Base-by-base conservation (phyloP, 1,139 yeast genomes). In the Yamadazyma dushanensis region DNA sequence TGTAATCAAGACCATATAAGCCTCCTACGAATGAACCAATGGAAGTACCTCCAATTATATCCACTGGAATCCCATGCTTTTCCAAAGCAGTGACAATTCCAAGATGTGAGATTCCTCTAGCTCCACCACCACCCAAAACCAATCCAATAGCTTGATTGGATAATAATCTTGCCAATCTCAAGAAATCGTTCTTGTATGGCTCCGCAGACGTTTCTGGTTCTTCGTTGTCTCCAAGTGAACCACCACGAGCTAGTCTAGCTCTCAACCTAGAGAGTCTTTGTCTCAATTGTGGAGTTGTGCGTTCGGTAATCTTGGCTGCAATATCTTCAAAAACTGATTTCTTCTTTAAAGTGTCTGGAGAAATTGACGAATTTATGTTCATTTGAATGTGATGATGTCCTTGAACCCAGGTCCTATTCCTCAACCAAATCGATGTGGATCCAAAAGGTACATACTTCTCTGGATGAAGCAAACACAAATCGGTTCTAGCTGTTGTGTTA, bases 21-120 rank as follows among this genome's bases (percentile, higher is more conserved):
- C 97, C 98, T 14, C 98, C 98, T 24, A 92, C 88, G 61, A 92
- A 88, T 0, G 97, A 79, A 0, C 98, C 98, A 37, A 92, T 92
- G 0, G 97, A 89, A 0, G 98, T 92, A 4, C 98, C 98, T 0
- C 98, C 98, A 37, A 92, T 79, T 43, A 90, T 70, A 59, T 92
- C 98, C 29, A 92, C 80, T 0, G 98, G 98, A 8, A 92, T 86
- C 0, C 97, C 97, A 40, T 80, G 80, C 46, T 86, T 94, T 56
- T 92, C 97, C n/a, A 92, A 64, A 0, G 97, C 96, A 36, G 82
- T 79, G n/a, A 92, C 78, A 3, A 92, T 83, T 5, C 98, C 98
- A 32, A 90, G 73, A 55, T 92, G 98, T 7, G 96, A 78, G 11
- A 92, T 74, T 1, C 98, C 98, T 49, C 98, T 73, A 0, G 98